Percentiles rank a stretch among this genome's conserved stretches.
Conservation (phyloP, 139 green algal species). For the Closterium sp. region DNA sequence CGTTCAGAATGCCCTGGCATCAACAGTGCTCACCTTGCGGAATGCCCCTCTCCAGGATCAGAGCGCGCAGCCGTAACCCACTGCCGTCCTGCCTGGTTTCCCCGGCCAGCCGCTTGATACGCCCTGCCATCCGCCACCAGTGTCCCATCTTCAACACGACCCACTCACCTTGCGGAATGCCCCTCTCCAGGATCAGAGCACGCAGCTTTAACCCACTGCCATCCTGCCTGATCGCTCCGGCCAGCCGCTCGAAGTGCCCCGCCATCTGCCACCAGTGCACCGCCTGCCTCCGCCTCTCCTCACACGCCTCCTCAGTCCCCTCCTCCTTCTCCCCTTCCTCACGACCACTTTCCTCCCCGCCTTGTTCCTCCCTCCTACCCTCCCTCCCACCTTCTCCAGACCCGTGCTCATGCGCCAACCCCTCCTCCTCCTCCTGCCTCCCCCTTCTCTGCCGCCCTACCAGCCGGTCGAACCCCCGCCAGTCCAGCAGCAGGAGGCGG, state of each 20-base stretch:
- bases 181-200: constrained; percentile 53
- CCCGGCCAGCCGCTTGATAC: no score
- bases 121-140: no score
- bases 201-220: constrained; percentile 31
- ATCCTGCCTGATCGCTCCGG: constrained; percentile 21
- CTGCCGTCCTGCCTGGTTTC: neutral
- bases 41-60: constrained; percentile 17
- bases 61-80: no score
- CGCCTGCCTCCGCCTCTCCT: neutral
- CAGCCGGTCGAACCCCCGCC: neutral
- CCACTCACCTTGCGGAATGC: constrained; percentile 24
- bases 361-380: neutral
- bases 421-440: neutral
- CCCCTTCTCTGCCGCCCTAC: neutral
- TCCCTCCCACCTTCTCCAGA: neutral
- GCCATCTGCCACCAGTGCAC: neutral
- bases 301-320: neutral
- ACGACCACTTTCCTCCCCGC: neutral
- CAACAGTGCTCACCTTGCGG: constrained; percentile 11
- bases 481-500: neutral
- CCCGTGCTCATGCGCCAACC: neutral
- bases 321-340: neutral
- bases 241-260: constrained; percentile 43
- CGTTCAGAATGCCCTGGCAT: no score
- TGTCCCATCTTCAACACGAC: no score